Conservation (phyloP, 176 grass and related monocot species). For the Calamus simplicifolius region DNA sequence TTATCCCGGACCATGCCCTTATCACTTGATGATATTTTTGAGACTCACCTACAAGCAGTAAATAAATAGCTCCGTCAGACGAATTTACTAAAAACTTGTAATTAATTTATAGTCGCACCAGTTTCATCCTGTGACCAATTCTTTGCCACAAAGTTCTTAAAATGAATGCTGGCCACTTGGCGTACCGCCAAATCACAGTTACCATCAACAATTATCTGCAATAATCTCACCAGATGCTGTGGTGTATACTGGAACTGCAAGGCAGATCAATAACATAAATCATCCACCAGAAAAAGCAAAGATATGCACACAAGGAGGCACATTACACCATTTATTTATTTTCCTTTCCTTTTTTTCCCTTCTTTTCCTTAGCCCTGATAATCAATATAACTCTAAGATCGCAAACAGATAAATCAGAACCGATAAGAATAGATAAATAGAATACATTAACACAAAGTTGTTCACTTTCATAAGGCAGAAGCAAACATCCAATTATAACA, state of each 20-base stretch:
- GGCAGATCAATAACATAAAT: too few species aligned
- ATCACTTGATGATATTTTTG: slow-evolving; percentile 60
- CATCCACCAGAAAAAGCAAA: too few species aligned
- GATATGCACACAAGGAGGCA: too few species aligned
- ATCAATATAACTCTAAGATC: too few species aligned
- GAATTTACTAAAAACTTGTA: slow-evolving; percentile 6
- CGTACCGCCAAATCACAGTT: slow-evolving; percentile 79
- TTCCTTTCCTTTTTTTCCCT: too few species aligned
- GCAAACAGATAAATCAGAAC: too few species aligned
- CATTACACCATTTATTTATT: too few species aligned
- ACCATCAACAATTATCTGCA: slow-evolving; percentile 87
- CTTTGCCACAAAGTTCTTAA: slow-evolving; percentile 95
- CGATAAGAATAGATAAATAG: too few species aligned
- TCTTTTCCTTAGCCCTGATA: too few species aligned
- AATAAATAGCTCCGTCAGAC: slow-evolving; percentile 6
- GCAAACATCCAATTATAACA: too few species aligned
- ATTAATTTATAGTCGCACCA: slow-evolving; percentile 25
- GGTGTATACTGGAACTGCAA: slow-evolving; percentile 72
- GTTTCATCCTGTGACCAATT: slow-evolving; percentile 79
- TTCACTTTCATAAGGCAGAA: too few species aligned
- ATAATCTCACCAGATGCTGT: slow-evolving; percentile 72
- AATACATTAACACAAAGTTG: too few species aligned
- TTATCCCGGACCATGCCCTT: slow-evolving; percentile 72
- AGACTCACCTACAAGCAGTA: slow-evolving; percentile 33
- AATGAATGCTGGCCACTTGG: slow-evolving; percentile 89